Evolutionary conservation across 2,329 filamentous ascomycete species (phyloP).

Genomic region (Phaeosphaeriaceae sp.): DNA sequence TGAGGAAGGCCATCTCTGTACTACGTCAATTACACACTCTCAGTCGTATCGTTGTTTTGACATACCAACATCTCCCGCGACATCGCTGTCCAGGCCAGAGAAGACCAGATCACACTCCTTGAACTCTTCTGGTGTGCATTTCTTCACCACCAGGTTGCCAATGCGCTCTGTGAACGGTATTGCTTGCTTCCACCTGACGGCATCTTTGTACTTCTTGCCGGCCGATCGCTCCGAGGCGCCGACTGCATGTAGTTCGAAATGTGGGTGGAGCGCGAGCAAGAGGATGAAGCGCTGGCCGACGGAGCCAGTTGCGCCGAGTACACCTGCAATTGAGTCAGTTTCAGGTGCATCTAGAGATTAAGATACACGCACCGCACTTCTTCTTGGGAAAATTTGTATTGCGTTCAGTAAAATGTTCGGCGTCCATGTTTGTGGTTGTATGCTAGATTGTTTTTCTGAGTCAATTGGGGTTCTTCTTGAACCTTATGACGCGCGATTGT

Average conservation of each 20-base stretch:
- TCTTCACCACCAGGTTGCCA: constrained; percentile 81
- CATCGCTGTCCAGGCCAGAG: constrained; percentile 88
- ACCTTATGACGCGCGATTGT: constrained; percentile 28
- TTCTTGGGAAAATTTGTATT: constrained; percentile 56
- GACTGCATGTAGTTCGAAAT: constrained; percentile 84
- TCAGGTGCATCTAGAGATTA: not conserved
- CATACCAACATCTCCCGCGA: constrained; percentile 88
- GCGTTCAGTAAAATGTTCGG: constrained; percentile 50
- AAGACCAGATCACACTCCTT: constrained; percentile 92
- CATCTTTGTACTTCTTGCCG: constrained; percentile 93
- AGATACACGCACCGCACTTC: constrained; percentile 61
- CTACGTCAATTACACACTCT: constrained; percentile 3
- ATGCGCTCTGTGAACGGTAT: constrained; percentile 78
- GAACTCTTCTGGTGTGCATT: constrained; percentile 84
- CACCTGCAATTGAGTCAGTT: constrained; percentile 52
- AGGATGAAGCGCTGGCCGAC: constrained; percentile 96
- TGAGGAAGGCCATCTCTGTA: constrained; percentile 84
- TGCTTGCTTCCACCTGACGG: constrained; percentile 93
- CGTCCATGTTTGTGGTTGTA: constrained; percentile 49
- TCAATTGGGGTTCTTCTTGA: constrained; percentile 27
- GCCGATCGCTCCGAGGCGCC: constrained; percentile 89
- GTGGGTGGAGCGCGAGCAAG: constrained; percentile 84
- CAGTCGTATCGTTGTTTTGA: not conserved
- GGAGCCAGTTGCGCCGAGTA: constrained; percentile 90
- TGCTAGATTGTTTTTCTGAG: constrained; percentile 20